A percentile compares a stretch with the other conserved stretches of the same genome.
These are phyloP conservation scores for Candida krabiensis DNA, from an alignment of 805 yeast genomes.

Conservation along the genomic window DNA sequence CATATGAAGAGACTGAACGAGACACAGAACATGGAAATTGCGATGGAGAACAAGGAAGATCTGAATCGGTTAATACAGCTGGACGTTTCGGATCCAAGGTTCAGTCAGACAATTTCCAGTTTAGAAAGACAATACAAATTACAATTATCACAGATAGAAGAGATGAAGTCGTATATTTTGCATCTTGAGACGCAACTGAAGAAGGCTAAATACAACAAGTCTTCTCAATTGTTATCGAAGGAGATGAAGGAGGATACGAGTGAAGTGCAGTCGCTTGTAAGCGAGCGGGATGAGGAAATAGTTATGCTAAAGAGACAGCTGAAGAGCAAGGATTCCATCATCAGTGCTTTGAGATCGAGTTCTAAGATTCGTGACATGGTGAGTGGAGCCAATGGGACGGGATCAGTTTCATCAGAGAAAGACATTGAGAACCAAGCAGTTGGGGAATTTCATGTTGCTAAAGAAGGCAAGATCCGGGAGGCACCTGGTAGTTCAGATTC, in stretches of 20 bases:
- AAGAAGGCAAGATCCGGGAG: background rate
- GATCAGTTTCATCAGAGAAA: background rate
- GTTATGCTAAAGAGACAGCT: conserved; percentile 59
- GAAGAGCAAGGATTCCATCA: conserved; percentile 75
- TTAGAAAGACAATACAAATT: conserved; percentile 49
- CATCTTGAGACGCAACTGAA: conserved; percentile 59
- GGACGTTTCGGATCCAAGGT: conserved; percentile 30
- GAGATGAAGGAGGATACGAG: conserved; percentile 2
- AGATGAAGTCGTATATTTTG: conserved; percentile 55
- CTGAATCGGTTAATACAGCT: conserved; percentile 57
- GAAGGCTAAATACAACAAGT: conserved; percentile 9
- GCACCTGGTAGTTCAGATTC: background rate
- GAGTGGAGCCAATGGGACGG: background rate
- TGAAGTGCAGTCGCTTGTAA: conserved; percentile 31
- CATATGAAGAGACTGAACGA: conserved; percentile 68
- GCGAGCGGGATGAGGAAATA: conserved; percentile 70
- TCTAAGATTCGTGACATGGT: conserved; percentile 52
- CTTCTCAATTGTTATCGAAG: background rate
- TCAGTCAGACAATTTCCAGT: conserved; percentile 44
- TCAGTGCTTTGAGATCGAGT: conserved; percentile 68
- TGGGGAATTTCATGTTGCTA: background rate
- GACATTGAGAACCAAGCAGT: background rate
- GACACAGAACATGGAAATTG: conserved; percentile 30
- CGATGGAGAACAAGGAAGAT: conserved; percentile 57
- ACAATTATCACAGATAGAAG: conserved; percentile 54